Evolutionary conservation across 441 rosid species (phyloP), one percentile per base, ranked within the genome.

Genomic region (Lepidium campestre): DNA sequence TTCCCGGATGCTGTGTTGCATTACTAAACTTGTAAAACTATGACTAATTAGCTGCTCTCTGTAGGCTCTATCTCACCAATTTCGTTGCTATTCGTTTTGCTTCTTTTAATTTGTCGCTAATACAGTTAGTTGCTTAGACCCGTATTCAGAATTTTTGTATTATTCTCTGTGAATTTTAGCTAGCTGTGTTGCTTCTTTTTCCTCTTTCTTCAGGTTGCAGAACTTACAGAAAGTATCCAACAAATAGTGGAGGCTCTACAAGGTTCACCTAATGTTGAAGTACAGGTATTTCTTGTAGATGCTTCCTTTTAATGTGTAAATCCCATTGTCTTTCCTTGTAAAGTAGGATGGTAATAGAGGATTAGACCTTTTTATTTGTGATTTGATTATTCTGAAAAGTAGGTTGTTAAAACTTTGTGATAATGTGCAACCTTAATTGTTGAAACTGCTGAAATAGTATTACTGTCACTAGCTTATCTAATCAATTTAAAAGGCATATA

Each of bases 241-340:
- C 66, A 78, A 48, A 87, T 91, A 74, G 60, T 82, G 85, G 91
- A 91, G 32, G 81, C 91, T 54, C 23, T 91, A n/a, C 90, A 78
- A 77, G 68, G 56, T 67, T 91, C 96, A 47, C 53, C 73, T 36
- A 46, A 59, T 57, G 85, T 90, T 46, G 93, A 90, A 85, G 84
- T 91, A 31, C 89, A 91, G 96, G 97, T 91, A 83, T 47, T 10
- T 49, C 40, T 49, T 41, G 17, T 57, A 14, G 29, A 7, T 47
- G 7, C 48, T 10, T 37, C 29, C 39, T 32, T 32, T 34, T 3
- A 23, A 17, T 34, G 27, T 32, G 45, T 39, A 7, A 48, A 20
- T 39, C 35, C 11, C 52, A 22, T 23, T 3, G 19, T 34, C 40
- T 57, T 22, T 48, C 44, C 40, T 40, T 47, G 35, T 58, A 29